Evolutionary conservation across 371 early-diverging fungal genomes (phyloP).

Genomic region (Actinomortierella wolfii): DNA sequence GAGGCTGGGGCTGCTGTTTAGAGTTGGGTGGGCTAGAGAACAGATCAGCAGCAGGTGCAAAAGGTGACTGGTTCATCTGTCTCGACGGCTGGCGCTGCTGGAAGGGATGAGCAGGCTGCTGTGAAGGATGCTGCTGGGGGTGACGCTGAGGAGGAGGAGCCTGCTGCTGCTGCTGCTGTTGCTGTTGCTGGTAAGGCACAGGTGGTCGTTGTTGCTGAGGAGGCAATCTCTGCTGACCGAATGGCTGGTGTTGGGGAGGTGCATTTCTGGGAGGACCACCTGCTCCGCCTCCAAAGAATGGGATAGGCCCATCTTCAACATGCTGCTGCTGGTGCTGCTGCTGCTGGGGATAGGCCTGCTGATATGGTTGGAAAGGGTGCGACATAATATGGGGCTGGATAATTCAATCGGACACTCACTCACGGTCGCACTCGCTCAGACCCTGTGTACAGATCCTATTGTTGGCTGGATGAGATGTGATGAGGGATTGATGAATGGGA

Average conservation of each 20-base stretch:
- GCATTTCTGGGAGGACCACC: slow-evolving; percentile 15
- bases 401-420: no score
- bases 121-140: slow-evolving; percentile 24
- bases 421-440: no score
- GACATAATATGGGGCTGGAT: no score
- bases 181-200: not conserved
- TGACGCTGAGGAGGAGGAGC: slow-evolving; percentile 36
- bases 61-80: slow-evolving; percentile 36
- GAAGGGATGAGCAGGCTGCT: slow-evolving; percentile 29
- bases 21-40: slow-evolving; percentile 27
- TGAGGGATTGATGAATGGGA: no score
- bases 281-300: slow-evolving; percentile 30
- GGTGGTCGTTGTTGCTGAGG: slow-evolving; percentile 20
- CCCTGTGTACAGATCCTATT: no score
- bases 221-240: slow-evolving; percentile 12
- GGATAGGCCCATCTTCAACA: slow-evolving; percentile 38
- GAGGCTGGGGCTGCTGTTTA: slow-evolving; percentile 32
- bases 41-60: slow-evolving; percentile 41
- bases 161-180: slow-evolving; percentile 20
- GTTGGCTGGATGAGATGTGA: no score
- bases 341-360: no score
- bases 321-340: slow-evolving; percentile 29
- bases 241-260: slow-evolving; percentile 18
- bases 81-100: slow-evolving; percentile 26
- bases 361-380: no score